phyloP scores from a whole-genome alignment of 345 rosid species.

The Moricandia arvensis region DNA sequence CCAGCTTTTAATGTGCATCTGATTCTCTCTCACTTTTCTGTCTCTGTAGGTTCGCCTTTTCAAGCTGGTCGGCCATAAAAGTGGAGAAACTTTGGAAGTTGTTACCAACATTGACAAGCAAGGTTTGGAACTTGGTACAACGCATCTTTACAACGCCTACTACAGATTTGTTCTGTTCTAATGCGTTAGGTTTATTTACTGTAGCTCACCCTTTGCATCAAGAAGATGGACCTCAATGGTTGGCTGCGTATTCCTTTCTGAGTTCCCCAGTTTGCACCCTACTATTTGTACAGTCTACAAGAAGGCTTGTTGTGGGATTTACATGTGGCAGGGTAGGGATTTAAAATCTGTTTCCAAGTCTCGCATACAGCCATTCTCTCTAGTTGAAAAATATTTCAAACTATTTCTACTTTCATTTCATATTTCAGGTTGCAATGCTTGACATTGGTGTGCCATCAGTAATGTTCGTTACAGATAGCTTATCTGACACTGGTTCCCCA shows the following conservation, averaged over 20 bases:
- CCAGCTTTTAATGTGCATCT: conserved; percentile 14
- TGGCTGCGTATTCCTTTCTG: conserved; percentile 60
- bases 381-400: conserved; percentile 3
- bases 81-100: conserved; percentile 51
- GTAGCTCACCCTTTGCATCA: conserved; percentile 60
- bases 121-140: conserved; percentile 44
- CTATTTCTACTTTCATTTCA: conserved; percentile 26
- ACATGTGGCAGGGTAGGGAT: conserved; percentile 66
- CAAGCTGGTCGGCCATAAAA: conserved; percentile 45
- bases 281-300: conserved; percentile 51
- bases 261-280: conserved; percentile 56
- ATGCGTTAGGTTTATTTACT: conserved; percentile 22
- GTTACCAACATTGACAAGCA: conserved; percentile 57
- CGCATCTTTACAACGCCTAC: conserved; percentile 4
- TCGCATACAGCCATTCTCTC: background rate
- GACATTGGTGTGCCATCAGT: conserved; percentile 56
- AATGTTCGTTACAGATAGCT: conserved; percentile 54
- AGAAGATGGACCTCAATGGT: conserved; percentile 65
- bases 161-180: conserved; percentile 14
- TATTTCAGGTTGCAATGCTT: conserved; percentile 80
- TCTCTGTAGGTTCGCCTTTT: conserved; percentile 57
- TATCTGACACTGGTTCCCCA: conserved; percentile 50
- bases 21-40: conserved; percentile 32
- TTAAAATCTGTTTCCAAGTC: conserved; percentile 22
- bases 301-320: conserved; percentile 75